A percentile compares a stretch with the other conserved stretches of the same genome.
Conservation (phyloP, 2,329 filamentous ascomycete genomes). For the Alternaria panax region DNA sequence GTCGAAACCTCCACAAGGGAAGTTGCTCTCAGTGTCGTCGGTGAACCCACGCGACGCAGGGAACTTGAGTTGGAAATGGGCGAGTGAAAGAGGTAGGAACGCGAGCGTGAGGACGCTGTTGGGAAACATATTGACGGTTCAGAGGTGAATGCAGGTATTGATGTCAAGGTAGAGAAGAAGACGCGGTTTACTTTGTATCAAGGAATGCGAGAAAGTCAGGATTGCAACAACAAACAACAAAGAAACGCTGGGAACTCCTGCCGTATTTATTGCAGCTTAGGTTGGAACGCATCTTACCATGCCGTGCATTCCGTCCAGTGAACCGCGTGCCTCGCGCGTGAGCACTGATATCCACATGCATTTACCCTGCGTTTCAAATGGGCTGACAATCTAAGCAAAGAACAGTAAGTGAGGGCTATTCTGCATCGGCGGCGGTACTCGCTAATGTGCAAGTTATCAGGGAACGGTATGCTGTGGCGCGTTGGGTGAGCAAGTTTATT, state of each 20-base stretch:
- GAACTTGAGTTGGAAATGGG: constrained; percentile 65
- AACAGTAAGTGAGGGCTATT: constrained; percentile 31
- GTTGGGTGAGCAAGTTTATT: constrained; percentile 43
- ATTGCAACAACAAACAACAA: constrained; percentile 1
- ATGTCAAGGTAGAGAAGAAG: neutral
- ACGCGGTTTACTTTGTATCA: neutral
- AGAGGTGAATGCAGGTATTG: neutral
- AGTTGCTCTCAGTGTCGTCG: constrained; percentile 56
- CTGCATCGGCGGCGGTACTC: constrained; percentile 26
- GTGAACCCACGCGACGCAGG: constrained; percentile 60
- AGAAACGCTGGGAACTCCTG: constrained; percentile 22
- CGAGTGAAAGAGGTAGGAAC: constrained; percentile 56
- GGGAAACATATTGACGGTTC: constrained; percentile 40
- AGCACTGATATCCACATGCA: constrained; percentile 18
- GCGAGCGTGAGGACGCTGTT: constrained; percentile 49
- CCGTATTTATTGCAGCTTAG: constrained; percentile 40
- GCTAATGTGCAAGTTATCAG: constrained; percentile 21
- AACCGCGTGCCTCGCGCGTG: constrained; percentile 32
- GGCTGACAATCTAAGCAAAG: constrained; percentile 21
- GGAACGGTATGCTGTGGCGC: constrained; percentile 9
- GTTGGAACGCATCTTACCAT: constrained; percentile 22
- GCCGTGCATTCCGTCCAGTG: constrained; percentile 37
- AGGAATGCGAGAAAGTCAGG: constrained; percentile 8
- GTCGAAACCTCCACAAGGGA: constrained; percentile 61
- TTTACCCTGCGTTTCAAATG: constrained; percentile 23